Evolutionary conservation across 192 early-diverging fungal species (phyloP).

Genomic region (Backusella mclennaniae): DNA sequence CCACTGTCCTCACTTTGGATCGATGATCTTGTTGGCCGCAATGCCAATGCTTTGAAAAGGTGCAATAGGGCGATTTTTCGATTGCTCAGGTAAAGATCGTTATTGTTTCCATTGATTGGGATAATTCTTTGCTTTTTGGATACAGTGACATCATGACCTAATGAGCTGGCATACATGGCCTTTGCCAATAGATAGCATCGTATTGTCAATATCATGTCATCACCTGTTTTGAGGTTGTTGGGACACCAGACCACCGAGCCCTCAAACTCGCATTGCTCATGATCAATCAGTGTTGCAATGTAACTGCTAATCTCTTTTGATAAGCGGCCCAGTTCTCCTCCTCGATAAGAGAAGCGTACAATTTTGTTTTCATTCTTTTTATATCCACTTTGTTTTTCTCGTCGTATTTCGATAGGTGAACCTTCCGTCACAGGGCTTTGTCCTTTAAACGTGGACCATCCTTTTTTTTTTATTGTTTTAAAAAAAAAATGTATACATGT

Average conservation of each 20-base stretch:
- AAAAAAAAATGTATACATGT: constrained; percentile 4
- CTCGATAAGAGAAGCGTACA: constrained; percentile 41
- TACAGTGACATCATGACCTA: background rate
- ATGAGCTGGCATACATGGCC: background rate
- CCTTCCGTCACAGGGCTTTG: constrained; percentile 38
- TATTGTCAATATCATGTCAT: constrained; percentile 46
- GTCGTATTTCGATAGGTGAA: constrained; percentile 33
- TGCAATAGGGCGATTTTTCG: constrained; percentile 22
- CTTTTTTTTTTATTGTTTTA: constrained; percentile 30
- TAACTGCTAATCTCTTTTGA: constrained; percentile 38
- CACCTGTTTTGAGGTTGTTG: constrained; percentile 31
- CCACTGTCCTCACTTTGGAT: background rate
- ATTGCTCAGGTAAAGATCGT: background rate
- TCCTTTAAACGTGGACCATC: constrained; percentile 44
- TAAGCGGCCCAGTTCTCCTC: constrained; percentile 48
- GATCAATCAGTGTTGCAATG: constrained; percentile 50
- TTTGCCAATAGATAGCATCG: constrained; percentile 39
- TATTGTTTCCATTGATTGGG: constrained; percentile 4
- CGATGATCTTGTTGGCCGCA: constrained; percentile 22
- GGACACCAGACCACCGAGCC: constrained; percentile 41
- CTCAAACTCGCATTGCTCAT: constrained; percentile 42
- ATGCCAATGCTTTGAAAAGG: constrained; percentile 16
- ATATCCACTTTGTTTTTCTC: constrained; percentile 25
- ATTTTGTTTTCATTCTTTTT: constrained; percentile 41
- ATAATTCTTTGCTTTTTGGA: background rate